A percentile compares a stretch with the other conserved stretches of the same genome.
These are phyloP conservation scores for Dianthus caryophyllus DNA, from an alignment of 148 eudicot species.

Conservation along the genomic window DNA sequence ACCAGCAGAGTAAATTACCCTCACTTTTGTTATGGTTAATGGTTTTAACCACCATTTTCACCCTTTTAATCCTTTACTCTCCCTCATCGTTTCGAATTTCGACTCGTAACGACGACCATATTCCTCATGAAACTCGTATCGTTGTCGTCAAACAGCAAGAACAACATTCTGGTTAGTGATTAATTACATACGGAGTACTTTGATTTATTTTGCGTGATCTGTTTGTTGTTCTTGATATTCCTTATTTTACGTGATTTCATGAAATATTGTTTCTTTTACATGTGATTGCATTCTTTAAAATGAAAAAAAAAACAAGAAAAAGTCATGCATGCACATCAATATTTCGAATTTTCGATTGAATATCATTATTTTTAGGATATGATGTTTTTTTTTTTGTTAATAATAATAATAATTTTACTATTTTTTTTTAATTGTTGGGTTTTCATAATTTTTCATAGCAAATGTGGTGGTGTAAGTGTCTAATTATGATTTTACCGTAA, in stretches of 20 bases:
- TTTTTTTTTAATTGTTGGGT: too few relatives aligned
- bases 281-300: neutral
- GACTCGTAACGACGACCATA: constrained; percentile 8
- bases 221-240: neutral
- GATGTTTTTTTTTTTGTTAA: too few relatives aligned
- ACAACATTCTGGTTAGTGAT: too few relatives aligned
- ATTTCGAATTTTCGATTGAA: too few relatives aligned
- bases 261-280: neutral
- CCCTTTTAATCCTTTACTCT: constrained; percentile 28
- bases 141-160: neutral
- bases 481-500: too few relatives aligned
- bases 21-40: constrained; percentile 28
- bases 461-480: too few relatives aligned
- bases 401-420: too few relatives aligned
- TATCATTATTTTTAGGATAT: too few relatives aligned
- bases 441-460: too few relatives aligned
- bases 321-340: constrained; percentile 1
- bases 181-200: too few relatives aligned
- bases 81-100: constrained; percentile 23
- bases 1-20: constrained; percentile 13
- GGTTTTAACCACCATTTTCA: constrained; percentile 21
- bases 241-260: neutral
- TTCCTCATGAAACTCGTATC: constrained; percentile 11
- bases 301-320: neutral
- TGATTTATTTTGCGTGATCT: too few relatives aligned